These are phyloP conservation scores for Ichthyophthirius multifiliis DNA, from an alignment of 169 alveolate genomes.

Conservation along the genomic window DNA sequence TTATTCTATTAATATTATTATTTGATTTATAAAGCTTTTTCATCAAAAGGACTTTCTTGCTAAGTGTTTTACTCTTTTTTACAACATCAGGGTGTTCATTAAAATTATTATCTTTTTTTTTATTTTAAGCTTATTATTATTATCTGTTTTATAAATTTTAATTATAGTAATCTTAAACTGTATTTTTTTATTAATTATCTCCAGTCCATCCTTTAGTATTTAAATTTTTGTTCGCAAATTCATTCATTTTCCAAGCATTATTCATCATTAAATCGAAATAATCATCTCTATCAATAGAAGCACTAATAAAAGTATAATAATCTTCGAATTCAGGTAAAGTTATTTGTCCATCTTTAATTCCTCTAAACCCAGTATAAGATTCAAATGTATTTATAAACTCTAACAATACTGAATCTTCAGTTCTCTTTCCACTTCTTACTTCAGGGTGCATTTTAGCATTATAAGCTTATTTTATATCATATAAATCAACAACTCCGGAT, in stretches of 20 bases:
- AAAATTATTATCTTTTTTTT: too few relatives aligned
- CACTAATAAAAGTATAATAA: constrained; percentile 60
- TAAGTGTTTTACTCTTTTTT: too few relatives aligned
- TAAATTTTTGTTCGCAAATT: neutral
- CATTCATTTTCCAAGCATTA: constrained; percentile 27
- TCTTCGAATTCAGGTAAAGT: constrained; percentile 69
- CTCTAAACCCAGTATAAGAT: neutral
- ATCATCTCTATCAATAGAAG: constrained; percentile 61
- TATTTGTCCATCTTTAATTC: neutral
- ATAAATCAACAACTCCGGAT: constrained; percentile 55
- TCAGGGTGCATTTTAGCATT: constrained; percentile 76
- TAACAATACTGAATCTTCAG: constrained; percentile 69
- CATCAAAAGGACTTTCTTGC: too few relatives aligned
- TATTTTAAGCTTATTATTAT: too few relatives aligned
- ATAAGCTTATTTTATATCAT: constrained; percentile 57
- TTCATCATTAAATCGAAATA: constrained; percentile 48
- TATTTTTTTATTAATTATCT: neutral
- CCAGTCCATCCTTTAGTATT: constrained; percentile 9
- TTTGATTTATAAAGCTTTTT: too few relatives aligned
- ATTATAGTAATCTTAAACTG: too few relatives aligned
- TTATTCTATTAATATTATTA: too few relatives aligned
- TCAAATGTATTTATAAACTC: constrained; percentile 82
- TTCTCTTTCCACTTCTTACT: constrained; percentile 68
- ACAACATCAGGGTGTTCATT: too few relatives aligned
- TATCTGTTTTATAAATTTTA: too few relatives aligned